Percentiles rank a stretch among this genome's conserved stretches.
Conservation (phyloP, 805 yeast species). For the Cyberlindnera misumaiensis region DNA sequence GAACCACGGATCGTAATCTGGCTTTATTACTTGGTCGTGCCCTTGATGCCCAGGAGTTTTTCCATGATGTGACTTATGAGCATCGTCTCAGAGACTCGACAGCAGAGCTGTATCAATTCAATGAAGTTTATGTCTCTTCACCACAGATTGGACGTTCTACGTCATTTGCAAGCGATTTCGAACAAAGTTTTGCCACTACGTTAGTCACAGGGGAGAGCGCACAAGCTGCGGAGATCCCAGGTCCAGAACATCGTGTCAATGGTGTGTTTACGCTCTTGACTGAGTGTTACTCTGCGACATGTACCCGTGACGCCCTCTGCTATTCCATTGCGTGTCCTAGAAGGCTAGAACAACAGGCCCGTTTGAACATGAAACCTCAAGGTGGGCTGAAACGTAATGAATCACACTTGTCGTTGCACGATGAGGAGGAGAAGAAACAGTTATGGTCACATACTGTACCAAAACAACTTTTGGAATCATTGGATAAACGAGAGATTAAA, state of each 20-base stretch:
- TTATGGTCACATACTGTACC: constrained; percentile 94
- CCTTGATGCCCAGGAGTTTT: constrained; percentile 86
- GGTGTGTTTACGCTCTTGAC: constrained; percentile 92
- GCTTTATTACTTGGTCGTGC: constrained; percentile 88
- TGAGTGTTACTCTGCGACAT: constrained; percentile 95
- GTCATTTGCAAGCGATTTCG: constrained; percentile 16
- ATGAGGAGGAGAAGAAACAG: constrained; percentile 73
- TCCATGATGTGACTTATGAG: constrained; percentile 93
- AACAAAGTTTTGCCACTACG: constrained; percentile 9
- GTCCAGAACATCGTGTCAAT: constrained; percentile 40
- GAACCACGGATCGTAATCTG: constrained; percentile 86
- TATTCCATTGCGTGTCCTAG: constrained; percentile 96
- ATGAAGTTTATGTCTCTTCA: constrained; percentile 38
- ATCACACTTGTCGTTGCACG: constrained; percentile 59
- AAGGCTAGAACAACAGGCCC: constrained; percentile 89
- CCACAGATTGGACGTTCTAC: constrained; percentile 1
- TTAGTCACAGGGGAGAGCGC: constrained; percentile 1
- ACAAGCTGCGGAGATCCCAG: neutral
- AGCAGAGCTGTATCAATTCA: constrained; percentile 82
- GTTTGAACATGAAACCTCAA: constrained; percentile 80
- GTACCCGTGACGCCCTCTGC: constrained; percentile 81
- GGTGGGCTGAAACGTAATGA: constrained; percentile 79
- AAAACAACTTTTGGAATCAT: constrained; percentile 62
- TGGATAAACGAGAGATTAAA: constrained; percentile 80
- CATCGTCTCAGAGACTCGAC: constrained; percentile 86